phyloP scores from a whole-genome alignment of 768 basidiomycete species.

The Dentipellis fragilis region DNA sequence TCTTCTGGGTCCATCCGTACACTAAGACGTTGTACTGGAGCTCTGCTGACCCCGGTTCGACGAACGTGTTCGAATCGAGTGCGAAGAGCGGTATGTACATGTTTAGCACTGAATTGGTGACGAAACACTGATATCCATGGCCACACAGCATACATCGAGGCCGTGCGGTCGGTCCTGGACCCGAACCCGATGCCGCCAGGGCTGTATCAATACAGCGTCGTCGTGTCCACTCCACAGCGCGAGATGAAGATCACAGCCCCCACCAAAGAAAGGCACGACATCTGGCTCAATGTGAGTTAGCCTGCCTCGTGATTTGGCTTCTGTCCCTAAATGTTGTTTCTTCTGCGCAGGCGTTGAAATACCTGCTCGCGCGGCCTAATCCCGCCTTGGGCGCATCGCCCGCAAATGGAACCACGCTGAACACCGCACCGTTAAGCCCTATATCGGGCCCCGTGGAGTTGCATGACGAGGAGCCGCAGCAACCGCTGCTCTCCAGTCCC shows the following conservation, averaged over 20 bases:
- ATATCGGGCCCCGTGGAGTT: conserved; percentile 20
- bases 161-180: conserved; percentile 85
- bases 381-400: conserved; percentile 18
- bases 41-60: conserved; percentile 84
- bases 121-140: conserved; percentile 1
- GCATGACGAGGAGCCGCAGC: conserved; percentile 37
- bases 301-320: conserved; percentile 5
- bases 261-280: conserved; percentile 91
- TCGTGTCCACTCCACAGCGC: conserved; percentile 85
- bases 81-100: conserved; percentile 86
- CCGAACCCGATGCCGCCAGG: conserved; percentile 95
- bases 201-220: conserved; percentile 83
- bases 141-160: conserved; percentile 78
- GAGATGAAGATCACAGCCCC: conserved; percentile 99
- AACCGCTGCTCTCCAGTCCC: conserved; percentile 44
- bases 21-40: conserved; percentile 98
- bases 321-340: conserved; percentile 7
- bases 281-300: conserved; percentile 77
- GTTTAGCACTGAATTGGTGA: not conserved
- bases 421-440: conserved; percentile 18
- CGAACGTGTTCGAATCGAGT: conserved; percentile 80
- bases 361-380: conserved; percentile 72
- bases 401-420: conserved; percentile 7
- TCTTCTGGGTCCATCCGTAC: conserved; percentile 99
- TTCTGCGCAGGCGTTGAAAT: conserved; percentile 68